Evolutionary conservation across 192 early-diverging fungal species (phyloP).

Genomic region (Rhizophagus clarus): DNA sequence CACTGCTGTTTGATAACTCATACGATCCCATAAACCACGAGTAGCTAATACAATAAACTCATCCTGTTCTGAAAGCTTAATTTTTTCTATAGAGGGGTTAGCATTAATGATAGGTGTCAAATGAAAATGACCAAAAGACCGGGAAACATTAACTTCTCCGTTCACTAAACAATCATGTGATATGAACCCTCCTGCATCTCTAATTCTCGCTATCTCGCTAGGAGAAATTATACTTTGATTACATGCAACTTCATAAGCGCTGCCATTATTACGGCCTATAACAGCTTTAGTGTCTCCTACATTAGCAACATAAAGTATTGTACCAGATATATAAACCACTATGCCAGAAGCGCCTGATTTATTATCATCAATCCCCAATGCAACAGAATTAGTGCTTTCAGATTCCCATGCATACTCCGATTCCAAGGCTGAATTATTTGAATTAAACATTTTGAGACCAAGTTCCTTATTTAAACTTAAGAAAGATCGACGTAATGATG

Average conservation of each 20-base stretch:
- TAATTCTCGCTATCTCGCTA: constrained; percentile 74
- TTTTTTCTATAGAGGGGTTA: constrained; percentile 74
- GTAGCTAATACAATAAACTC: constrained; percentile 81
- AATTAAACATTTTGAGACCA: constrained; percentile 45
- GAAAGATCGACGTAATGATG: constrained; percentile 82
- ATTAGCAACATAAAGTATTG: constrained; percentile 81
- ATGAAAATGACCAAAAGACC: constrained; percentile 87
- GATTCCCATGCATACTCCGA: constrained; percentile 23
- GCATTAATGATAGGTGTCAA: constrained; percentile 82
- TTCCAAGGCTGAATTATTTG: constrained; percentile 12
- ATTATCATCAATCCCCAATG: constrained; percentile 43
- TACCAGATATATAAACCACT: constrained; percentile 77
- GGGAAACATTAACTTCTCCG: constrained; percentile 72
- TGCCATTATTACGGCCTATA: constrained; percentile 71
- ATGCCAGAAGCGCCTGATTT: constrained; percentile 77
- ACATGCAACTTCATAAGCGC: constrained; percentile 66
- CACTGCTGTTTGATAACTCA: constrained; percentile 79
- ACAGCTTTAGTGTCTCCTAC: constrained; percentile 85
- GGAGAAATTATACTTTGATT: constrained; percentile 73
- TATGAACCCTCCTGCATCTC: constrained; percentile 79
- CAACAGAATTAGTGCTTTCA: constrained; percentile 3
- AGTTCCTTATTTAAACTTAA: constrained; percentile 81
- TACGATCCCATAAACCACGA: constrained; percentile 74
- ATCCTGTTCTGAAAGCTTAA: constrained; percentile 77
- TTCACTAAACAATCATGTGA: constrained; percentile 75